These are phyloP conservation scores for Puccinia novopanici DNA, from an alignment of 1,284 basidiomycete genomes.

Conservation along the genomic window DNA sequence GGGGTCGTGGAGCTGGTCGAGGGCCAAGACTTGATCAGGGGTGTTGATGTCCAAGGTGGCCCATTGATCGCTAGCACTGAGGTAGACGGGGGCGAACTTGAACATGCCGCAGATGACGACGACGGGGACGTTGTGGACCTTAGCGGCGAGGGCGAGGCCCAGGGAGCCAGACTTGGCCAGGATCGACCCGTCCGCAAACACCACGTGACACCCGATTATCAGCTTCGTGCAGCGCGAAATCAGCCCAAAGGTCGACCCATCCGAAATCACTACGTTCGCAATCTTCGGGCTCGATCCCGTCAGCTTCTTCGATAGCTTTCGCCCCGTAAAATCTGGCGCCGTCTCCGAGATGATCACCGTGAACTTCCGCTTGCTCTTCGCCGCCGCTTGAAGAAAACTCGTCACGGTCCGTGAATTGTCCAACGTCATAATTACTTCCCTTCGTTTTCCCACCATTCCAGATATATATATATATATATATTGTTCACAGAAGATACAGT, in stretches of 20 bases:
- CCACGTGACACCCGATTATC: conserved; percentile 47
- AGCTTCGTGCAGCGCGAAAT: conserved; percentile 49
- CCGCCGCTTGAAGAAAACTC: conserved; percentile 46
- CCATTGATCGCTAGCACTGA: conserved; percentile 39
- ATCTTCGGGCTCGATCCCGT: conserved; percentile 26
- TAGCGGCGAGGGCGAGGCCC: conserved; percentile 35
- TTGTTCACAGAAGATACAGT: neutral
- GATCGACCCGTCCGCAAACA: conserved; percentile 51
- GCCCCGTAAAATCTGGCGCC: conserved; percentile 29
- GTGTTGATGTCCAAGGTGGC: conserved; percentile 32
- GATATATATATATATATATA: neutral
- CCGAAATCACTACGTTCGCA: conserved; percentile 29
- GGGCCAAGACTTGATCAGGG: conserved; percentile 38
- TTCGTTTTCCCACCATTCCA: neutral
- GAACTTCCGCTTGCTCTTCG: conserved; percentile 37
- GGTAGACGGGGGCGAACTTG: conserved; percentile 36
- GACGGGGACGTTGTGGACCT: conserved; percentile 38
- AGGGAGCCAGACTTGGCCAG: conserved; percentile 47
- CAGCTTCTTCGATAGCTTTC: conserved; percentile 23
- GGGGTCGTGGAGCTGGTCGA: neutral
- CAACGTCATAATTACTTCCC: conserved; percentile 49
- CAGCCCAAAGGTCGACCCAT: conserved; percentile 37
- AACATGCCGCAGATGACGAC: conserved; percentile 47
- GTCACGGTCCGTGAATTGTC: conserved; percentile 46
- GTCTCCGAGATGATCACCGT: conserved; percentile 50